These are phyloP conservation scores for Escovopsis weberi DNA, from an alignment of 2,329 filamentous ascomycete genomes.

Conservation along the genomic window DNA sequence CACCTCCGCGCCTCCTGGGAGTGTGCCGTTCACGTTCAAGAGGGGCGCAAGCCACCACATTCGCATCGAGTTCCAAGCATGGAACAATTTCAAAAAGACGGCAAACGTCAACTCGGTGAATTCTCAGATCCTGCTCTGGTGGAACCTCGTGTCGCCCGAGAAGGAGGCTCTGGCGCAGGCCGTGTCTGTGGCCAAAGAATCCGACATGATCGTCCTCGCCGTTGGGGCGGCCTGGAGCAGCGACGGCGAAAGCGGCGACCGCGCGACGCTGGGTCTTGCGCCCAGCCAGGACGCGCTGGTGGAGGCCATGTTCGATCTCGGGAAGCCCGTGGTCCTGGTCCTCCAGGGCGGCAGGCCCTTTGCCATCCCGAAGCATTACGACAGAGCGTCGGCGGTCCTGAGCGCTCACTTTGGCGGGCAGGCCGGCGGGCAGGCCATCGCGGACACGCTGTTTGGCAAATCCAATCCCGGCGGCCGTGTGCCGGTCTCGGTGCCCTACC, in stretches of 20 bases:
- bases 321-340: slow-evolving; percentile 2
- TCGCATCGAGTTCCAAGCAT: slow-evolving; percentile 3
- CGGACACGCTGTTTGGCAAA: slow-evolving; percentile 3
- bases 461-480: slow-evolving; percentile 4
- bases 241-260: slow-evolving; percentile 2
- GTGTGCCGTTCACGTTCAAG: slow-evolving; percentile 2
- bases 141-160: slow-evolving; percentile 3
- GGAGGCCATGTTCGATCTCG: slow-evolving; percentile 1
- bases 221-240: slow-evolving; percentile 4
- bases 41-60: slow-evolving; percentile 1
- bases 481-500: slow-evolving; percentile 1
- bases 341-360: slow-evolving; percentile 4
- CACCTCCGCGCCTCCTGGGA: slow-evolving; percentile 1
- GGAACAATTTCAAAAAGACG: slow-evolving; percentile 5
- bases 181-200: slow-evolving; percentile 3
- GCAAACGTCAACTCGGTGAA: slow-evolving; percentile 6
- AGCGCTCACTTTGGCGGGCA: slow-evolving; percentile 3
- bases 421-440: slow-evolving; percentile 3
- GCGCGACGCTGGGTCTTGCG: not conserved
- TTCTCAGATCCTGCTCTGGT: slow-evolving; percentile 5
- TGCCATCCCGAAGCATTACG: slow-evolving; percentile 3
- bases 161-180: slow-evolving; percentile 1
- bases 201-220: slow-evolving; percentile 1
- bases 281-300: slow-evolving; percentile 4
- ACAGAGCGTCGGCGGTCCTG: slow-evolving; percentile 1